Percentiles rank a stretch among this genome's conserved stretches.
Conservation (phyloP, 2,329 filamentous ascomycete genomes). For the Claviceps maximensis region DNA sequence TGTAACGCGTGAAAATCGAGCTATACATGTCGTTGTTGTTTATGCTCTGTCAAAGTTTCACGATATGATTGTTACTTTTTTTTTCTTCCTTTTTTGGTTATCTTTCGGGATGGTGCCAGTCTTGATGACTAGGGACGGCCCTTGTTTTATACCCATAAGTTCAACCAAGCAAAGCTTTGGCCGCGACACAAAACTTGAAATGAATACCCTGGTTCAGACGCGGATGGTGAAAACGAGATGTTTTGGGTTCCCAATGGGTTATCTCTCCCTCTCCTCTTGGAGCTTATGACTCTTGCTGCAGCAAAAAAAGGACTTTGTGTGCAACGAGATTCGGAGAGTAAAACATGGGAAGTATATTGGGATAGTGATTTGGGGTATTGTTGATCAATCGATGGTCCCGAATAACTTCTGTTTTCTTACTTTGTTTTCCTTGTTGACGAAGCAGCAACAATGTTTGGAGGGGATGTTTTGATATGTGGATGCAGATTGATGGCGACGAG, state of each 20-base stretch:
- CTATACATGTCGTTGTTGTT: constrained; percentile 7
- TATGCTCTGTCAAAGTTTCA: constrained; percentile 2
- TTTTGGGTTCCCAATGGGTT: not conserved
- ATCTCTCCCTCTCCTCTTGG: not conserved
- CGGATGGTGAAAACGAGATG: not conserved
- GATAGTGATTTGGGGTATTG: not conserved
- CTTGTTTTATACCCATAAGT: constrained; percentile 23
- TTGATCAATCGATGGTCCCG: not conserved
- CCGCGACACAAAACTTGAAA: constrained; percentile 15
- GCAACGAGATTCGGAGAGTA: not conserved
- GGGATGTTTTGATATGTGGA: not conserved
- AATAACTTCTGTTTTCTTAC: not conserved
- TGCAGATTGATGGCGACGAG: not conserved
- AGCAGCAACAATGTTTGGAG: not conserved
- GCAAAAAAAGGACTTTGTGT: not conserved
- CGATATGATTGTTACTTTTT: constrained; percentile 4
- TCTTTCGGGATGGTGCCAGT: constrained; percentile 11
- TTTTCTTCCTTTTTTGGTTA: constrained; percentile 9
- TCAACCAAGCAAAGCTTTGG: constrained; percentile 16
- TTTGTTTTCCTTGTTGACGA: not conserved
- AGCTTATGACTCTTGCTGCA: not conserved
- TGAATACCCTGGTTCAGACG: constrained; percentile 19
- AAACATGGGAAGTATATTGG: not conserved
- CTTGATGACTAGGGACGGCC: constrained; percentile 21
- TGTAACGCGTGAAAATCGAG: not conserved